These are phyloP conservation scores for Mycena vulgaris DNA, from an alignment of 768 basidiomycete species.

Conservation along the genomic window DNA sequence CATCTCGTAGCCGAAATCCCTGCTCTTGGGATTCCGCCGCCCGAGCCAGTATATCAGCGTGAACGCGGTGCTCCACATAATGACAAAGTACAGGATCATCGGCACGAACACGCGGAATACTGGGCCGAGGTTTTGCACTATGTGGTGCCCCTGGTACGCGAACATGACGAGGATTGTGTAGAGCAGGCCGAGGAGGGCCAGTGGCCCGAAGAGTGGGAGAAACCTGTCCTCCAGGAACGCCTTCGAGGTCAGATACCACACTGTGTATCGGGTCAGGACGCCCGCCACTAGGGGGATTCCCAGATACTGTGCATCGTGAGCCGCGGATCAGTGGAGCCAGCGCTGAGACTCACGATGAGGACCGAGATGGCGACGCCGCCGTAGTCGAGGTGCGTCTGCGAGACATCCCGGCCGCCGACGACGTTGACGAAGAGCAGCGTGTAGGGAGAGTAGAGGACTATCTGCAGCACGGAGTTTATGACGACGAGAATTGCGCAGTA, in stretches of 20 bases:
- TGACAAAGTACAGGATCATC: slow-evolving; percentile 81
- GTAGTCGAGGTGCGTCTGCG: slow-evolving; percentile 66
- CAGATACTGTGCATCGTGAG: slow-evolving; percentile 51
- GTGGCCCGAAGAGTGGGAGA: slow-evolving; percentile 76
- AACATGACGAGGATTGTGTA: slow-evolving; percentile 88
- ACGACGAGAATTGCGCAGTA: slow-evolving; percentile 88
- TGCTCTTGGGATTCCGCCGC: slow-evolving; percentile 41
- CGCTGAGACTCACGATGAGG: slow-evolving; percentile 70
- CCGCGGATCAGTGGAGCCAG: not conserved
- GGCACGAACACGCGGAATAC: slow-evolving; percentile 90
- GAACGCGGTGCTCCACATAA: slow-evolving; percentile 84
- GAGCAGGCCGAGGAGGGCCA: slow-evolving; percentile 82
- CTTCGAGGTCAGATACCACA: slow-evolving; percentile 63
- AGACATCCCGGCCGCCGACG: slow-evolving; percentile 64
- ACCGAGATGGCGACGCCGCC: slow-evolving; percentile 77
- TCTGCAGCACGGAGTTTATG: slow-evolving; percentile 85
- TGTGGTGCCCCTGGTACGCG: slow-evolving; percentile 77
- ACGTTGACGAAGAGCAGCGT: slow-evolving; percentile 82
- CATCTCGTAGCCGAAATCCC: slow-evolving; percentile 72
- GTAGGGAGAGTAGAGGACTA: slow-evolving; percentile 82
- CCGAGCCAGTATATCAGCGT: slow-evolving; percentile 64
- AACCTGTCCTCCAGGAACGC: slow-evolving; percentile 70
- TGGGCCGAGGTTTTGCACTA: slow-evolving; percentile 79
- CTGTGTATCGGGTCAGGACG: slow-evolving; percentile 73
- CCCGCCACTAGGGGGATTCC: slow-evolving; percentile 87